Base-by-base conservation (phyloP, 2,329 filamentous ascomycete species). In the Arthrobotrys sinensis region DNA sequence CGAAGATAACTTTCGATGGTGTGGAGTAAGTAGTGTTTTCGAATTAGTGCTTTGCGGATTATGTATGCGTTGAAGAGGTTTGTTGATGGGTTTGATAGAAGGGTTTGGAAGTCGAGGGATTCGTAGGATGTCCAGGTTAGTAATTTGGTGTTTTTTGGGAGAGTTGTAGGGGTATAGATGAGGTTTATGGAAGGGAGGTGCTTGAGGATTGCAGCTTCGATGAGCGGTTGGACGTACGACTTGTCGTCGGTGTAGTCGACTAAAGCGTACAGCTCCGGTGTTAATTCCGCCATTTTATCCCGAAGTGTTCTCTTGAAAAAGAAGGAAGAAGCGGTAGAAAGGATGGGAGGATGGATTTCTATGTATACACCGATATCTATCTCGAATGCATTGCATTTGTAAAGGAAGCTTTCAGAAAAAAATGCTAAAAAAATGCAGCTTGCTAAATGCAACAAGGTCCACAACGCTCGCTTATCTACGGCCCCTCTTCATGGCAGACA, bases 11-110 rank as follows among this genome's bases (percentile, higher is more conserved):
- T 91, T 55, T 92, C 89, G 21, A 97, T 89, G 0, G 94, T 97
- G 19, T 91, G 90, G 2, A 92, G 91, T 2, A 99, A 88, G 83
- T 96, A 98, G 84, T 99, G 96, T 85, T 99, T 99, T 76, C 96
- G 90, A 82, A 98, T 98, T 19, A 99, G 87, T 0, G 96, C 96
- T 86, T 98, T 98, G 72, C 96, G 92, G 83, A 98, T 96, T 83
- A 97, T 89, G 85, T 97, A 98, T 82, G 93, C 93, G 85, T 97
- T 98, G 81, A 93, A 88, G 1, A 97, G 86, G 10, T 88, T 89
- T 0, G 89, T 90, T 0, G 85, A 83, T 0, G 91, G 85, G 81
- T 93, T 87, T 0, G 86, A 84, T 72, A 92, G 87, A 16, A 92
- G 88, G 82, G 91, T 90, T 68, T 92, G 90, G 84, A 97, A 98